These are phyloP conservation scores for Typha latifolia DNA, from an alignment of 176 grass and related monocot species.

Conservation along the genomic window DNA sequence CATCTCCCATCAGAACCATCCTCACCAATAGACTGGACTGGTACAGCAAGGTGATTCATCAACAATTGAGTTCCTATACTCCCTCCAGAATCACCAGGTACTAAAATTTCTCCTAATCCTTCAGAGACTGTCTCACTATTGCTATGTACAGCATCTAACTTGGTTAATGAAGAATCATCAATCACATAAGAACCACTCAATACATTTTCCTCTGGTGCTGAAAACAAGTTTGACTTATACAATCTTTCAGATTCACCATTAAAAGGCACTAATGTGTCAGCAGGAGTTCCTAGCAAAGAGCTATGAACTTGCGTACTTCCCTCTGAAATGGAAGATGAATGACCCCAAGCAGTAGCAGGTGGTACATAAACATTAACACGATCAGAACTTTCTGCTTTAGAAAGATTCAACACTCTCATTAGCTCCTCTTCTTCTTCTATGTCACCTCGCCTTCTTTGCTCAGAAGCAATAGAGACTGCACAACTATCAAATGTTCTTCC, in stretches of 20 bases:
- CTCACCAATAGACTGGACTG: slow-evolving; percentile 27
- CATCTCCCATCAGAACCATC: slow-evolving; percentile 24
- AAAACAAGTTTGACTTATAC: slow-evolving; percentile 8
- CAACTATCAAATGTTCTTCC: slow-evolving; percentile 74
- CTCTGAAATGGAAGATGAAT: slow-evolving; percentile 29
- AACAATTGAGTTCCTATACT: slow-evolving; percentile 1
- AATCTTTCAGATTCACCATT: slow-evolving; percentile 14
- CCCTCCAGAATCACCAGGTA: not conserved
- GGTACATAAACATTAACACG: slow-evolving; percentile 34
- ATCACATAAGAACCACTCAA: slow-evolving; percentile 6
- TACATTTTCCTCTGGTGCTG: slow-evolving; percentile 12
- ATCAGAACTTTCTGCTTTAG: slow-evolving; percentile 40
- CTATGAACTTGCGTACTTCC: slow-evolving; percentile 30
- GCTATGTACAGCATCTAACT: slow-evolving; percentile 17
- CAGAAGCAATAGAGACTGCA: slow-evolving; percentile 28
- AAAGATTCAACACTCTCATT: slow-evolving; percentile 62
- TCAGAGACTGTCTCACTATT: slow-evolving; percentile 6
- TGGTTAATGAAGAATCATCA: slow-evolving; percentile 16
- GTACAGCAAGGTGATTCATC: slow-evolving; percentile 20
- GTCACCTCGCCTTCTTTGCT: slow-evolving; percentile 48
- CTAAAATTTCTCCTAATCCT: slow-evolving; percentile 17
- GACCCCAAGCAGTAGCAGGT: slow-evolving; percentile 15
- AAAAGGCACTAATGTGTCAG: too few relatives aligned
- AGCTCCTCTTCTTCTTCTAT: slow-evolving; percentile 90
- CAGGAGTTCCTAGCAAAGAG: slow-evolving; percentile 21